Base-by-base conservation (phyloP, 495 filamentous ascomycete genomes). In the Penicillium atrosanguineum region DNA sequence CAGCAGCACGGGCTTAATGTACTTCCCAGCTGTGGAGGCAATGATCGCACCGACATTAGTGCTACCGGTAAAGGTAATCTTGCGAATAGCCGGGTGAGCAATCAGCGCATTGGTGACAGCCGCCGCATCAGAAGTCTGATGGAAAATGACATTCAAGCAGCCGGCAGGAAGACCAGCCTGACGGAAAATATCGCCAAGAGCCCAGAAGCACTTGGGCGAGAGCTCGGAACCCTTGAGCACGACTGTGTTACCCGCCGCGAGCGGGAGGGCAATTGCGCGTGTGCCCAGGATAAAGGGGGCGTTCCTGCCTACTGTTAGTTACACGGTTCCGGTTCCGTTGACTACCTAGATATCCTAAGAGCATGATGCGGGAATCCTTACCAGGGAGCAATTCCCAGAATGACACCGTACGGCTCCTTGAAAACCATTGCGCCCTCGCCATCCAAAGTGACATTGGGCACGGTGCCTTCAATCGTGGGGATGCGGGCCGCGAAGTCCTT, bases 371-470 rank as follows among this genome's bases (percentile, higher is more conserved):
- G 38, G 67, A 18, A 87, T 87, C 48, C 70, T 58, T 76, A 90
- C 89, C 92, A 96, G 26, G 92, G 90, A 18, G 89, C 90, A 69
- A 95, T 90, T 26, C 81, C 84, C 14, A 96, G 73, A 2, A 92
- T 71, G 23, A 94, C 90, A 18, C 91, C 91, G 58, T 83, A 90
- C 5, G 91, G 91, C 67, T 95, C 87, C 60, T 86, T 88, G 44
- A 83, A 70, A n/a, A 95, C 71, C 61, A 95, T 75, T 0, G 87
- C 86, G n/a, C 77, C 75, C 37, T 73, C 74, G 7, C 79, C 79
- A n/a, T 81, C 71, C 19, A 83, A 66, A 3, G 65, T 59, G 7
- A 79, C 71, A 9, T 74, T 72, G 0, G 89, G 87, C 26, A 91
- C 77, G 11, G 67, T 68, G 3, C 90, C 88, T 26, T 80, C 71